Conservation (phyloP, 805 yeast genomes). For the Pichia insulana region DNA sequence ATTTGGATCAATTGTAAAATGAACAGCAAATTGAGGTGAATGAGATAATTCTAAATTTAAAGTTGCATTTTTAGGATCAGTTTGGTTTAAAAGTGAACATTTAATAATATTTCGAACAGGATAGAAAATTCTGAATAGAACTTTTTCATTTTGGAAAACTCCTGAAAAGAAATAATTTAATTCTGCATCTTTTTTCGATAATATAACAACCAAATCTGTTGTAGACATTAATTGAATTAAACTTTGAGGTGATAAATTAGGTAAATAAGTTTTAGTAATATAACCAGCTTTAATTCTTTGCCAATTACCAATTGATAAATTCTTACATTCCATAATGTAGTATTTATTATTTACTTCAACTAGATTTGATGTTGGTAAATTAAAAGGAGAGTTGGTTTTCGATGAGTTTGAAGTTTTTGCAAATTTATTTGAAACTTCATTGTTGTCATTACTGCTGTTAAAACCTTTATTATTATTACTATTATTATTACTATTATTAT, state of each 20-base stretch:
- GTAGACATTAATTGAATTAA: conserved; percentile 55
- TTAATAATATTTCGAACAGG: conserved; percentile 53
- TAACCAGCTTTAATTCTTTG: conserved; percentile 66
- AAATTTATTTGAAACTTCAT: not conserved
- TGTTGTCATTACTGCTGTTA: conserved; percentile 2
- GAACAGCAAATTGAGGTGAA: conserved; percentile 74
- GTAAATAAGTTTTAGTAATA: conserved; percentile 32
- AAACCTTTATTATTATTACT: not conserved
- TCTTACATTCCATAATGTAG: conserved; percentile 54
- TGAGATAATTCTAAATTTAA: conserved; percentile 30
- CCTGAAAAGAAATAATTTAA: conserved; percentile 75
- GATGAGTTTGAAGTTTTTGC: conserved; percentile 3
- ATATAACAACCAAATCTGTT: conserved; percentile 62
- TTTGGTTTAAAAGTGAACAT: conserved; percentile 45
- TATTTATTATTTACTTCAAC: conserved; percentile 56
- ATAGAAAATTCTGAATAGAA: conserved; percentile 63
- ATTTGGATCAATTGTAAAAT: conserved; percentile 47
- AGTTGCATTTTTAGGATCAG: conserved; percentile 32
- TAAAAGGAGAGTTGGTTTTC: conserved; percentile 13
- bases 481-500: not conserved
- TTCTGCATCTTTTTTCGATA: conserved; percentile 63
- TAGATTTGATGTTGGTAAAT: conserved; percentile 28
- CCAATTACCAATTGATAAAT: conserved; percentile 74
- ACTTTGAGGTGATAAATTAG: conserved; percentile 60
- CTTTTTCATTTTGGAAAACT: conserved; percentile 55